These are phyloP conservation scores for Paramecium biaurelia DNA, from an alignment of 73 alveolate species.

Conservation along the genomic window DNA sequence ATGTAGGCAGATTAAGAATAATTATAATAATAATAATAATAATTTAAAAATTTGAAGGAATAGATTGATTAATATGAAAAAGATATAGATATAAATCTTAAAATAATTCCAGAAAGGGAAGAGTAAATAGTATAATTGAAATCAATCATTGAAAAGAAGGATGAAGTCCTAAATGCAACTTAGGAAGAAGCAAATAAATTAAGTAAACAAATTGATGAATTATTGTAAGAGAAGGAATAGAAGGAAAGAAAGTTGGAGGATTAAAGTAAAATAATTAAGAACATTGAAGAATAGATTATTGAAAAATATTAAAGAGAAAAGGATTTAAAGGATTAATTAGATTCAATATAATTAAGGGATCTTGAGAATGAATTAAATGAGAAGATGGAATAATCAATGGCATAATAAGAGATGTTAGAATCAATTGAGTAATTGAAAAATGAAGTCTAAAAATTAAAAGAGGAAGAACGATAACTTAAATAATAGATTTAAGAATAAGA, in stretches of 20 bases:
- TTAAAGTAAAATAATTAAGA: not conserved
- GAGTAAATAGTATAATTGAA: not conserved
- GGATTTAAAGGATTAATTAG: not conserved
- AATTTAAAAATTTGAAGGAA: not conserved
- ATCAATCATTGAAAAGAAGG: not conserved
- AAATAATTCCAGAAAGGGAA: not conserved
- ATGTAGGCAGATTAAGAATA: not conserved
- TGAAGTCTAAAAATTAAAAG: not conserved
- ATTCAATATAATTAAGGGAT: not conserved
- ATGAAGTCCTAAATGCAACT: not conserved
- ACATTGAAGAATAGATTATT: not conserved
- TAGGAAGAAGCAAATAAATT: not conserved
- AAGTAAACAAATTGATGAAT: not conserved
- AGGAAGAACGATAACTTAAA: not conserved
- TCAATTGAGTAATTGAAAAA: not conserved
- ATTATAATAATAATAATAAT: not conserved
- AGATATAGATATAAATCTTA: not conserved
- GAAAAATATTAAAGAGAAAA: not conserved
- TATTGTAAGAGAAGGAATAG: not conserved
- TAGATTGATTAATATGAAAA: not conserved
- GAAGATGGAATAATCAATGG: not conserved
- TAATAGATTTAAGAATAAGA: not conserved
- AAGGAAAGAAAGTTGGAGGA: not conserved
- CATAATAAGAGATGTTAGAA: not conserved
- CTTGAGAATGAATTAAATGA: not conserved